Percentiles rank a stretch among this genome's conserved stretches.
These are phyloP conservation scores for Amanita thiersii DNA, from an alignment of 768 basidiomycete genomes.

Conservation along the genomic window DNA sequence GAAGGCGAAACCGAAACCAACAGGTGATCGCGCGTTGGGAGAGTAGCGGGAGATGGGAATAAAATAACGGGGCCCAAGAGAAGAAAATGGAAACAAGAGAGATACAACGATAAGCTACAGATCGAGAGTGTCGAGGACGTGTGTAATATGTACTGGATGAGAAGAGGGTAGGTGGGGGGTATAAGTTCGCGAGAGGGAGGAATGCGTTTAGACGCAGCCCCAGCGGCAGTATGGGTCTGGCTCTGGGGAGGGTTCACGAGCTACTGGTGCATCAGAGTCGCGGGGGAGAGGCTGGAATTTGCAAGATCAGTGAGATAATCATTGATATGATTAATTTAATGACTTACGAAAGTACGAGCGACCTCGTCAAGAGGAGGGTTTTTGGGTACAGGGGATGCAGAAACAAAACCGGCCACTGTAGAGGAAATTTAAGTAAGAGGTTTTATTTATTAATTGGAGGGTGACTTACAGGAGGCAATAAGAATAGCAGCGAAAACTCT, in stretches of 20 bases:
- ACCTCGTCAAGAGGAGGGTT: conserved; percentile 15
- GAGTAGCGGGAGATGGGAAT: conserved; percentile 1
- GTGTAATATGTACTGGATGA: neutral
- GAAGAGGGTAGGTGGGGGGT: conserved; percentile 1
- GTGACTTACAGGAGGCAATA: conserved; percentile 19
- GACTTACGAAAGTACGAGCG: conserved; percentile 13
- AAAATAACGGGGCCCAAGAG: neutral
- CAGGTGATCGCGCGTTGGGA: neutral
- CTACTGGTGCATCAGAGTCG: conserved; percentile 9
- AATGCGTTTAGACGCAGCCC: conserved; percentile 12
- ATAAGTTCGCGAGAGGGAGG: too few relatives aligned
- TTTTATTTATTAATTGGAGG: neutral
- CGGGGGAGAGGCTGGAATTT: conserved; percentile 10
- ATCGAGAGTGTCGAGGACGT: too few relatives aligned
- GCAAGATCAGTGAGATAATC: neutral
- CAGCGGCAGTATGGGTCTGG: conserved; percentile 10
- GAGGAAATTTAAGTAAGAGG: neutral
- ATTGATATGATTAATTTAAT: neutral
- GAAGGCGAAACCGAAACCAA: neutral
- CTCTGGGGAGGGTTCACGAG: conserved; percentile 15
- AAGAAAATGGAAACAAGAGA: neutral
- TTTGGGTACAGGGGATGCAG: conserved; percentile 22
- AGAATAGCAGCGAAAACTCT: conserved; percentile 16
- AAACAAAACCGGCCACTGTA: conserved; percentile 15
- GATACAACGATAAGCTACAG: too few relatives aligned